These are phyloP conservation scores for Plectranthus barbatus DNA, from an alignment of 257 asterid genomes.

Conservation along the genomic window DNA sequence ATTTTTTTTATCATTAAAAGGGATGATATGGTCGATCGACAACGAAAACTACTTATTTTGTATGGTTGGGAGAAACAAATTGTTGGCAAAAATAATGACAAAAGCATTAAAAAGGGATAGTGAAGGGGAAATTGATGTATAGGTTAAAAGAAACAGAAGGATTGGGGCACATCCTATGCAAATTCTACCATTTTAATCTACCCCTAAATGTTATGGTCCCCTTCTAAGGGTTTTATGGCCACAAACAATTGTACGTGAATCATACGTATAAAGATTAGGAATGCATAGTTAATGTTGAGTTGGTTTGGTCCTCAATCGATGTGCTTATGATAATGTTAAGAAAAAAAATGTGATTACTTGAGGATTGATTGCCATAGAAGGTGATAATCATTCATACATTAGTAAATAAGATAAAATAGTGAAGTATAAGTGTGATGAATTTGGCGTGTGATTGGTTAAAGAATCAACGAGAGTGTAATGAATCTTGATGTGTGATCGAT, in stretches of 20 bases:
- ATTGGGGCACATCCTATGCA: conserved; percentile 2
- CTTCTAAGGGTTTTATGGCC: background rate
- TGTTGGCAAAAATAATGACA: conserved; percentile 13
- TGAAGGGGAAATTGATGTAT: conserved; percentile 2
- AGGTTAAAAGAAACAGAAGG: background rate
- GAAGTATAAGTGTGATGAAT: no score
- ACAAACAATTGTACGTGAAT: background rate
- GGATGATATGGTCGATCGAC: background rate
- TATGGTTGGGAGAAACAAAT: conserved; percentile 8
- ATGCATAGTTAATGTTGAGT: background rate
- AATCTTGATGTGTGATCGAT: no score
- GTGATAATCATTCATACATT: no score
- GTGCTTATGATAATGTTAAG: background rate
- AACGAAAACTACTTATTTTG: background rate
- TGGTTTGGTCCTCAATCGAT: background rate
- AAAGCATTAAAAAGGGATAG: background rate
- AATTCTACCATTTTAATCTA: background rate
- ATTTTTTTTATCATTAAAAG: background rate
- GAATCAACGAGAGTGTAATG: no score
- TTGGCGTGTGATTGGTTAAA: no score
- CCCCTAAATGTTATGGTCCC: conserved; percentile 11
- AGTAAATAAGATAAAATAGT: no score
- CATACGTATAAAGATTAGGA: background rate
- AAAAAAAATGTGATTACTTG: no score
- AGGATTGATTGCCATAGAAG: no score